Percentiles rank a stretch among this genome's conserved stretches.
phyloP scores from a whole-genome alignment of 768 basidiomycete genomes.

The Antrodiella citrinella region DNA sequence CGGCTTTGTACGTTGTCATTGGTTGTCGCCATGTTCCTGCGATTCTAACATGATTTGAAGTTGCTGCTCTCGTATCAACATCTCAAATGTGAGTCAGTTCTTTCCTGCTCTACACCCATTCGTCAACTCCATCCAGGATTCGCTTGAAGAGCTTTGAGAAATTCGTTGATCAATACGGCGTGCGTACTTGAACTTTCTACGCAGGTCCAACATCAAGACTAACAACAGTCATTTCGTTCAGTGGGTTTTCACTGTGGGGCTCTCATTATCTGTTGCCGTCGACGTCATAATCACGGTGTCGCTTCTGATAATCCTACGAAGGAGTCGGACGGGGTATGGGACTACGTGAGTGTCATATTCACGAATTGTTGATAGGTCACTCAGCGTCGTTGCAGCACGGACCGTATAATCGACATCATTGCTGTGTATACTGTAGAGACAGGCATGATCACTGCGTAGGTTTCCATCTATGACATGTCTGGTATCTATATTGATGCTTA shows the following conservation, averaged over 20 bases:
- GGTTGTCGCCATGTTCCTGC: not conserved
- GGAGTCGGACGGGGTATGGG: conserved; percentile 8
- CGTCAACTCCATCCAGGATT: conserved; percentile 5
- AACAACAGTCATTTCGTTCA: not conserved
- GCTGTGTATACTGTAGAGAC: conserved; percentile 19
- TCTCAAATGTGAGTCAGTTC: conserved; percentile 6
- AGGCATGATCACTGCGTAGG: conserved; percentile 18
- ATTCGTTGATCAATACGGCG: conserved; percentile 8
- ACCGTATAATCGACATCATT: conserved; percentile 16
- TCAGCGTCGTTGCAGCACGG: conserved; percentile 13
- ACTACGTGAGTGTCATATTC: conserved; percentile 1
- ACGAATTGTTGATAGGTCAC: not conserved
- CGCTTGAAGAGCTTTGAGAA: conserved; percentile 4
- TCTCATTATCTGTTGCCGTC: conserved; percentile 9
- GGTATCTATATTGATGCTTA: not conserved
- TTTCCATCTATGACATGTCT: not conserved
- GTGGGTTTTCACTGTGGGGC: conserved; percentile 14
- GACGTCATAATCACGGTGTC: conserved; percentile 10
- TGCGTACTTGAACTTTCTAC: too few relatives aligned
- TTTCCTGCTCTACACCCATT: not conserved
- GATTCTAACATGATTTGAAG: not conserved
- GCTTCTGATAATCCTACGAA: conserved; percentile 2
- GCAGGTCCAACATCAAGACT: too few relatives aligned
- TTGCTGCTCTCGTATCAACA: conserved; percentile 6
- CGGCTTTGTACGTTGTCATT: conserved; percentile 11